Base-by-base conservation (phyloP, 352 stramenopile genomes). In the Globisporangium uncinulatum region DNA sequence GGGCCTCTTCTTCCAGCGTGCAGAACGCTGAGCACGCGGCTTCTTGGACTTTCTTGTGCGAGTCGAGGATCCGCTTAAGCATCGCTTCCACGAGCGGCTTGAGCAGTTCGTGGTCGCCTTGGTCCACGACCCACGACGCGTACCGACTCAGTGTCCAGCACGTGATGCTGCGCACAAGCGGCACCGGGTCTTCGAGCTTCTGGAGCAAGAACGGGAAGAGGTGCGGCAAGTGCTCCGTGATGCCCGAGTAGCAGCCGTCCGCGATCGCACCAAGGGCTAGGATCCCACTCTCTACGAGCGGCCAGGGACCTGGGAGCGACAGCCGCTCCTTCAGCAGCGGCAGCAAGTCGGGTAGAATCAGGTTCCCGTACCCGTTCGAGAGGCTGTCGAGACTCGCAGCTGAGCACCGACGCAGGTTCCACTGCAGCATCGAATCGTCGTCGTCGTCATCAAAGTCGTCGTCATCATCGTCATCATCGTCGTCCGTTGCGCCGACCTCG, bases 111-210 rank as follows among this genome's bases (percentile, higher is more conserved):
- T 86, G 86, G 63, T 98, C 82, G 45, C 87, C 74, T 63, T 98
- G 89, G 56, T 97, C 87, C 11, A 98, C 88, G 0, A 91, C 87
- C 93, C 94, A 98, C 51, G 78, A 78, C 11, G 78, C 77, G 70
- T 98, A 98, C 24, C 94, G 76, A 32, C 87, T 95, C 19, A 98
- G 67, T 32, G 94, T 98, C 95, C 95, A 98, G 61, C 91, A 97
- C 54, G 91, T 94, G 70, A 98, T 98, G 68, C 85, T 95, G 48
- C 91, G 83, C 49, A 98, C 86, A 48, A 98, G 83, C 29, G 95
- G 94, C 39, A 77, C 70, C 4, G 83, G 71, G 55, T 92, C 87
- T 10, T 94, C 83, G 37, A 98, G 79, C 62, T 98, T 93, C 67
- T 89, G 76, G 65, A 98, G 80, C 58, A 99, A 62, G 67, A 98